Conservation (phyloP, 768 basidiomycete genomes). For the Mycena vulgaris region DNA sequence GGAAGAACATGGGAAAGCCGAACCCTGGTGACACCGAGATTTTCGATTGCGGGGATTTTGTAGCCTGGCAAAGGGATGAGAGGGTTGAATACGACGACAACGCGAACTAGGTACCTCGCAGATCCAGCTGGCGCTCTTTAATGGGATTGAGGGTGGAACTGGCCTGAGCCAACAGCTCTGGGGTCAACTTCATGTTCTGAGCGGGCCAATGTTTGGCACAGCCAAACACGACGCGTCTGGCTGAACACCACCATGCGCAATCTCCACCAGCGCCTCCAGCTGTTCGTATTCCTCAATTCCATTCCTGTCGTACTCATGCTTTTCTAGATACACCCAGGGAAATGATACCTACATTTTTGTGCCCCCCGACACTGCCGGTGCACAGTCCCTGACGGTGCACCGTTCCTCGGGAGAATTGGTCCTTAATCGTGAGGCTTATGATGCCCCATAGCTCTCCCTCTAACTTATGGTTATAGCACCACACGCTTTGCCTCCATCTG, state of each 20-base stretch:
- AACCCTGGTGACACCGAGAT: slow-evolving; percentile 93
- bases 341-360: slow-evolving; percentile 86
- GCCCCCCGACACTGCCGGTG: slow-evolving; percentile 71
- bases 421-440: slow-evolving; percentile 69
- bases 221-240: slow-evolving; percentile 57
- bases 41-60: slow-evolving; percentile 97
- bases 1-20: slow-evolving; percentile 55
- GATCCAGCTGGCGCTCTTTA: slow-evolving; percentile 93
- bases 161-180: slow-evolving; percentile 90
- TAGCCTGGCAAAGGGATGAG: slow-evolving; percentile 69
- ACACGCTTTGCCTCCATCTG: slow-evolving; percentile 61
- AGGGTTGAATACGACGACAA: slow-evolving; percentile 40
- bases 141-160: slow-evolving; percentile 84
- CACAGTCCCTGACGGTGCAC: slow-evolving; percentile 79
- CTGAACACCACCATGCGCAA: slow-evolving; percentile 69
- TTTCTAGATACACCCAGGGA: slow-evolving; percentile 73
- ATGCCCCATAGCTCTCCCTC: slow-evolving; percentile 22
- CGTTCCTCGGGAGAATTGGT: slow-evolving; percentile 83
- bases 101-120: slow-evolving; percentile 73
- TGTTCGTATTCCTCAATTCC: slow-evolving; percentile 60
- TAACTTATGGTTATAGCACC: slow-evolving; percentile 10
- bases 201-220: slow-evolving; percentile 27
- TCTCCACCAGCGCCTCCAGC: slow-evolving; percentile 80
- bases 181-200: slow-evolving; percentile 89
- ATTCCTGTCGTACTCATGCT: slow-evolving; percentile 32